Conservation (phyloP, 768 basidiomycete species). For the Leucosporidium creatinivorum region DNA sequence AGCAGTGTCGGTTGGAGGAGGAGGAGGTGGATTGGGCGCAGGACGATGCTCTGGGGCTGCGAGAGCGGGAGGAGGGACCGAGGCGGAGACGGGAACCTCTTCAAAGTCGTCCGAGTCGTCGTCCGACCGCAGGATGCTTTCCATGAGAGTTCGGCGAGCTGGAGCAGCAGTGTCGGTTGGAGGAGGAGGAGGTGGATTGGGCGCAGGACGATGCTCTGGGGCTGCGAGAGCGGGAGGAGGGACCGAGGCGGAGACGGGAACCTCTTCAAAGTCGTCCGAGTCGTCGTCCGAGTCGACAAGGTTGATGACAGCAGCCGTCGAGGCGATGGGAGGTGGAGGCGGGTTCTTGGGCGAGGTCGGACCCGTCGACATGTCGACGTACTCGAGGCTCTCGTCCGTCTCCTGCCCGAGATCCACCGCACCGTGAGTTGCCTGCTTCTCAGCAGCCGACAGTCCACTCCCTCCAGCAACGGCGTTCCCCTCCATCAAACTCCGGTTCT, state of each 20-base stretch:
- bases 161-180: neutral
- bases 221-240: neutral
- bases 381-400: constrained; percentile 33
- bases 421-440: neutral
- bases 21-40: neutral
- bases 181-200: neutral
- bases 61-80: neutral
- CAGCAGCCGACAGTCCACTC: neutral
- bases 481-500: neutral
- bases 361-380: constrained; percentile 14
- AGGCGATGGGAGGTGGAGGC: neutral
- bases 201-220: neutral
- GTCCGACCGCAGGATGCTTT: constrained; percentile 12
- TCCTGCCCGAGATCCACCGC: constrained; percentile 29
- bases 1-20: neutral
- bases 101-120: constrained; percentile 38
- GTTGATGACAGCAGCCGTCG: neutral
- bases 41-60: neutral
- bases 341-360: neutral
- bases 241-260: constrained; percentile 7
- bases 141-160: constrained; percentile 7
- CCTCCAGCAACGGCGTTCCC: neutral
- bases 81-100: constrained; percentile 23
- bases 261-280: constrained; percentile 38
- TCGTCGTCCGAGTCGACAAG: constrained; percentile 26